Conservation (phyloP, 228 moss, liverwort and hornwort genomes). For the Sphagnum magellanicum region DNA sequence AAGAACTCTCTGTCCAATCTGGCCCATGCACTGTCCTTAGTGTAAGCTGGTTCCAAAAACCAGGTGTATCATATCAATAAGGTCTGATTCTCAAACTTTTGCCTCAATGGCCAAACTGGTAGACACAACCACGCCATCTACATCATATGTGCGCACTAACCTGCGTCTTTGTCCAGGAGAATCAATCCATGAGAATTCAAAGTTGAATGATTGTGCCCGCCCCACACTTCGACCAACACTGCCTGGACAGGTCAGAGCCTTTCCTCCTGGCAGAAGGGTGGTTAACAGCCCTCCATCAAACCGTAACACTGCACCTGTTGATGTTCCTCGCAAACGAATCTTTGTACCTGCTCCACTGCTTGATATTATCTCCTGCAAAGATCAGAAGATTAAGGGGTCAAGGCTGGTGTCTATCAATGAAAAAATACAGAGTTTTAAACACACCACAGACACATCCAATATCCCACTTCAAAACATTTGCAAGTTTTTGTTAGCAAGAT, state of each 20-base stretch:
- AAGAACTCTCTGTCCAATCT: too few relatives aligned
- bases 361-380: slow-evolving; percentile 55
- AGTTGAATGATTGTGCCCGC: slow-evolving; percentile 80
- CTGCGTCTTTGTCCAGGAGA: slow-evolving; percentile 55
- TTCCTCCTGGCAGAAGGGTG: slow-evolving; percentile 66
- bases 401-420: neutral
- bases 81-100: slow-evolving; percentile 16
- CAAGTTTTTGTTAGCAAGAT: too few relatives aligned
- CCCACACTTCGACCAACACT: slow-evolving; percentile 91
- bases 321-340: slow-evolving; percentile 57
- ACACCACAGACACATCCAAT: too few relatives aligned
- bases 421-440: too few relatives aligned
- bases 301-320: slow-evolving; percentile 48
- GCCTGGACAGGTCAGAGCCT: slow-evolving; percentile 65
- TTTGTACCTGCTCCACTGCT: slow-evolving; percentile 60
- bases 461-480: too few relatives aligned
- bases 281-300: slow-evolving; percentile 92
- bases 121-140: slow-evolving; percentile 89
- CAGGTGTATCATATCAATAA: too few relatives aligned
- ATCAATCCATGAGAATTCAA: slow-evolving; percentile 86
- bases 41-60: too few relatives aligned
- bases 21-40: too few relatives aligned
- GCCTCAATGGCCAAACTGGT: slow-evolving; percentile 66
- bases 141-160: slow-evolving; percentile 75
- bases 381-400: neutral